Base-by-base conservation (phyloP, 2,329 filamentous ascomycete genomes). In the Epichloe typhina region DNA sequence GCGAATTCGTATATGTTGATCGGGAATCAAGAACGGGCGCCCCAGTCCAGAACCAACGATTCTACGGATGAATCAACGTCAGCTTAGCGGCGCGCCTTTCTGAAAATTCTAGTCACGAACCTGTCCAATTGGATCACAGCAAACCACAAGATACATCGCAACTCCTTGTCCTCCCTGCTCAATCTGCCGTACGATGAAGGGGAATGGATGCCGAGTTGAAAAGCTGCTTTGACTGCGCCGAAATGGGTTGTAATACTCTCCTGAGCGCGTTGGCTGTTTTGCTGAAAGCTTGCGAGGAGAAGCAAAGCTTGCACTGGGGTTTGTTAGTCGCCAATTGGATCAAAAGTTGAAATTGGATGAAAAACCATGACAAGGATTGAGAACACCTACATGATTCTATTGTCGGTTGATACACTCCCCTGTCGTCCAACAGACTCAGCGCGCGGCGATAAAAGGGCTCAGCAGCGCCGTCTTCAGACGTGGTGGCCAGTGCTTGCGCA, bases 131-230 rank as follows among this genome's bases (percentile, higher is more conserved):
- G 64, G 0, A 66, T 53, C 0, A 63, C 58, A 2, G 62, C 61
- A 44, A 62, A 63, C 63, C 63, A 66, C 11, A 66, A 52, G 11
- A 58, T 53, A 1, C 59, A 58, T 17, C 59, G 58, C 4, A 62
- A 52, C 39, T 62, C 58, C 36, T 56, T 62, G 33, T 65, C 61
- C 3, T 53, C 48, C 0, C 49, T 45, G 13, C 50, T 47, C 0
- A 62, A 53, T 15, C 56, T 51, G 5, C 57, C 56, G 37, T 64
- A 64, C 2, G 56, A 57, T 1, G 59, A 58, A 1, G 58, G 59
- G 4, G 64, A 61, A 50, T 67, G 64, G 21, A 67, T 55, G 5
- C 64, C 65, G 2, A 67, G 57, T 46, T 66, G 64, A 45, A 64
- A 66, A 0, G 62, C 55, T 0, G 61, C 56, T 33, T 64, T 63